phyloP scores from a whole-genome alignment of 2,329 filamentous ascomycete genomes.

The Chalaropsis ovoidea region DNA sequence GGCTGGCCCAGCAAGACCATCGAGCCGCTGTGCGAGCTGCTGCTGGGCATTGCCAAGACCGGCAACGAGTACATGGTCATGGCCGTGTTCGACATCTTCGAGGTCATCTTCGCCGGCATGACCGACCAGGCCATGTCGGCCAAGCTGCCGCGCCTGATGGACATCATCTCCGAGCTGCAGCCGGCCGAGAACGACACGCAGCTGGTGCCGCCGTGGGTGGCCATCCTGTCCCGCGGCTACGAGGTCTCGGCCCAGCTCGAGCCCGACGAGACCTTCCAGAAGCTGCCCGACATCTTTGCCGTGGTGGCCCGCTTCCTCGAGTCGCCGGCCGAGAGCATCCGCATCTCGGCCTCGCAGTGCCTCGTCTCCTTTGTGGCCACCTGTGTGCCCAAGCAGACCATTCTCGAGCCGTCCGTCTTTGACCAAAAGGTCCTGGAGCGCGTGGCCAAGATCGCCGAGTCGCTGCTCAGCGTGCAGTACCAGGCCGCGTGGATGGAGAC shows the following conservation, averaged over 20 bases:
- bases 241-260: constrained; percentile 84
- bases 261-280: constrained; percentile 83
- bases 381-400: constrained; percentile 71
- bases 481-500: constrained; percentile 92
- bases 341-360: constrained; percentile 88
- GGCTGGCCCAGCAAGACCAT: constrained; percentile 97
- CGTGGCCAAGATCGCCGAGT: constrained; percentile 60
- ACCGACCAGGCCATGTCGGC: constrained; percentile 76
- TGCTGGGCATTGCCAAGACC: constrained; percentile 78
- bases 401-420: constrained; percentile 80
- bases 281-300: constrained; percentile 73
- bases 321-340: constrained; percentile 83
- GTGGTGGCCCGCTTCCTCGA: constrained; percentile 73
- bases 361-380: constrained; percentile 86
- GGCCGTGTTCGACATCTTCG: constrained; percentile 93
- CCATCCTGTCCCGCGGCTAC: constrained; percentile 86
- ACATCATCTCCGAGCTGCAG: constrained; percentile 83
- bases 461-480: constrained; percentile 77
- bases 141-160: constrained; percentile 79
- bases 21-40: constrained; percentile 76
- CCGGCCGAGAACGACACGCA: constrained; percentile 90
- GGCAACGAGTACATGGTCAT: constrained; percentile 95
- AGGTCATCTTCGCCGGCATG: constrained; percentile 91
- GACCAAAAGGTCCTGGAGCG: constrained; percentile 85
- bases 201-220: constrained; percentile 90